Evolutionary conservation across 1,284 basidiomycete genomes (phyloP), one percentile per base, ranked within the genome.

Genomic region (Marasmius fiardii): DNA sequence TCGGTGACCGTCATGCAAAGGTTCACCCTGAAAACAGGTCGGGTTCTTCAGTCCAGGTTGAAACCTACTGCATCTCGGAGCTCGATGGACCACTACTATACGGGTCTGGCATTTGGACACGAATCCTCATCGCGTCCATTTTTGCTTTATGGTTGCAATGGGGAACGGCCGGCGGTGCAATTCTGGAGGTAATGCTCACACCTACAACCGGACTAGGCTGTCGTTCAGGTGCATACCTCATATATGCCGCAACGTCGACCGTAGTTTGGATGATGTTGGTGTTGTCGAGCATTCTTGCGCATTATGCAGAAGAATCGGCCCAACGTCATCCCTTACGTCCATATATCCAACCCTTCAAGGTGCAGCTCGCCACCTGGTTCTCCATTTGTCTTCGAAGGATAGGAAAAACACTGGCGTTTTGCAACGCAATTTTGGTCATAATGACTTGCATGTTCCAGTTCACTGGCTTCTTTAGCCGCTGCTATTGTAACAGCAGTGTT

Each of bases 401-500:
- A 3, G 66, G 57, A 5, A 66, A 66, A 43, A n/a, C 60, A 8
- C 21, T 68, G 14, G 67, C 67, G 3, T 45, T 59, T 4, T 3
- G 61, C 8, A 68, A 68, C 44, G 51, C 65, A 12, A 16, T 61
- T 8, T 63, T 64, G 56, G 58, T 68, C 4, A 20, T 68, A 26
- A 50, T 59, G n/a, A 57, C 53, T 1, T 66, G 64, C 55, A 26
- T 68, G 7, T 58, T 66, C 31, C 66, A 68, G 24, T 68, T 68
- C 54, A 61, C 54, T 14, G 60, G 55, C 34, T 43, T 64, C 31
- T 67, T 59, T 53, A 60, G 63, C 52, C 52, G 53, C 3, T 68
- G 66, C 54, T 66, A 63, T 21, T 68, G 66, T 57, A 63, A 66
- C 50, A 57, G 60, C 20, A 63, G 61, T 33, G 66, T 62, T 11